Percentiles rank a stretch among this genome's conserved stretches.
phyloP scores from a whole-genome alignment of 164 flowering plant genomes.

The Piper betle region DNA sequence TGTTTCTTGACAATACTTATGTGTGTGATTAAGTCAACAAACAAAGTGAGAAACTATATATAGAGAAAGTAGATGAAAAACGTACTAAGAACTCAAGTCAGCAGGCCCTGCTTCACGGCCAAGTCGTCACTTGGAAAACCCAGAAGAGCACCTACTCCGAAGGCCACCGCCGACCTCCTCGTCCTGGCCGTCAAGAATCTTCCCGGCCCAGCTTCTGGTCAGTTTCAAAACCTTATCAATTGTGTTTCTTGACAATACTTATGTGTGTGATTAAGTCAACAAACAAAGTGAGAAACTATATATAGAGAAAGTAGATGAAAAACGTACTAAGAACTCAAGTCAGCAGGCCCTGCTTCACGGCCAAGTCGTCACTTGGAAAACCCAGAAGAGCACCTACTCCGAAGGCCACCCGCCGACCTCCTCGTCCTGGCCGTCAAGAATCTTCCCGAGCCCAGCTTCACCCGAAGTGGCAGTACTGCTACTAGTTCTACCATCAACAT shows the following conservation, averaged over 20 bases:
- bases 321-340: constrained; percentile 22
- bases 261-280: too few relatives aligned
- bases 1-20: too few relatives aligned
- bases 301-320: background rate
- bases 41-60: background rate
- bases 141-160: constrained; percentile 8
- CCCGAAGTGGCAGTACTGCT: too few relatives aligned
- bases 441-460: background rate
- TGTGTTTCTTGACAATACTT: too few relatives aligned
- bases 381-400: constrained; percentile 13
- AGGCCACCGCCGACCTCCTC: background rate
- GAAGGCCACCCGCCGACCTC: background rate
- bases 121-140: constrained; percentile 39
- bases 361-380: constrained; percentile 42
- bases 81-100: constrained; percentile 28
- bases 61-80: background rate
- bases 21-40: background rate
- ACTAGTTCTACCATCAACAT: too few relatives aligned
- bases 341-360: constrained; percentile 76
- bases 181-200: background rate
- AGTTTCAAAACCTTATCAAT: constrained; percentile 6
- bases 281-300: background rate
- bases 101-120: constrained; percentile 78
- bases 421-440: background rate
- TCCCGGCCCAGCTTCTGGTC: constrained; percentile 39